phyloP scores from a whole-genome alignment of 257 asterid genomes.

The Solanum neorickii region DNA sequence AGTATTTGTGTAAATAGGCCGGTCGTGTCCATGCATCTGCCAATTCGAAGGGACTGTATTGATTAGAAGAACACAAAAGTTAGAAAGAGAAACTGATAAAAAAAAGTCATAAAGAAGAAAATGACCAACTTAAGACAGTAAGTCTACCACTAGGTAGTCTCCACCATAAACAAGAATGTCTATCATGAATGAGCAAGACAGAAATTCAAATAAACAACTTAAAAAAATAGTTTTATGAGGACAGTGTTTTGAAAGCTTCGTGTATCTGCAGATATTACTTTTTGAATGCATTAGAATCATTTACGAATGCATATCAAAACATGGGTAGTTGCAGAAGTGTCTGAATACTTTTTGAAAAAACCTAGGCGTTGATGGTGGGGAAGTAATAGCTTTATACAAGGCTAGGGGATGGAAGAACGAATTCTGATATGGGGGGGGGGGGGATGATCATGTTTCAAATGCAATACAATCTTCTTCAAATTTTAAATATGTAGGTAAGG shows the following conservation, averaged over 20 bases:
- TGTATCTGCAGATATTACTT: background rate
- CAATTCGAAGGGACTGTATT: slow-evolving; percentile 94
- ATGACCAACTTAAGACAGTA: background rate
- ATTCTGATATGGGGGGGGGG: background rate
- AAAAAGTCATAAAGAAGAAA: background rate
- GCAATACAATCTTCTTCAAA: background rate
- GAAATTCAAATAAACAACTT: background rate
- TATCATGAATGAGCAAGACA: background rate
- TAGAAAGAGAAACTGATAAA: background rate
- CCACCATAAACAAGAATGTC: background rate
- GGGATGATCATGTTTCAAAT: background rate
- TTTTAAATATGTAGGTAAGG: background rate
- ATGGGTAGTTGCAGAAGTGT: background rate
- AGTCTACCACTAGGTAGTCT: background rate
- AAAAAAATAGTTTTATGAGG: background rate
- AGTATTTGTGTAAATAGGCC: slow-evolving; percentile 77
- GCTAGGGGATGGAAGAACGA: background rate
- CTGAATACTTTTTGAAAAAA: background rate
- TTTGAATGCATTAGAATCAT: background rate
- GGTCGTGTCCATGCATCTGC: slow-evolving; percentile 98
- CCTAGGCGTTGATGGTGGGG: background rate
- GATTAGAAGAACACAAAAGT: slow-evolving; percentile 10
- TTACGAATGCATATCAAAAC: background rate
- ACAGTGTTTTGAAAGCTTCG: background rate
- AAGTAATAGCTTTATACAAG: background rate